A percentile compares a stretch with the other conserved stretches of the same genome.
Evolutionary conservation across 2,329 filamentous ascomycete species (phyloP).

Genomic region (Zymoseptoria passerinii): DNA sequence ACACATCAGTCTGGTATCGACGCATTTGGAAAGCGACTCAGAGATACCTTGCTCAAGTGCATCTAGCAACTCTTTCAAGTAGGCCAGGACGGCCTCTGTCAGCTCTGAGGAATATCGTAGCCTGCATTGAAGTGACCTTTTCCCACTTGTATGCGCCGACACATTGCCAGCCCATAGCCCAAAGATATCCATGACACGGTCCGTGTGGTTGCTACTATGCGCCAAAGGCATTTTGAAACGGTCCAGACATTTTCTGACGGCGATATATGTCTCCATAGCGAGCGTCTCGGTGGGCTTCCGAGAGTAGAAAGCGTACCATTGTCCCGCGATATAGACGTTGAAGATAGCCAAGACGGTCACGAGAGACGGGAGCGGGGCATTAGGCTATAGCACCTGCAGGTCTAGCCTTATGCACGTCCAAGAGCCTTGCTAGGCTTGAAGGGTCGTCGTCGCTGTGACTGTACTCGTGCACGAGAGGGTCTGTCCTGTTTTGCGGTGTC

Average conservation of each 20-base stretch:
- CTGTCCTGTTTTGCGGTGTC: no score
- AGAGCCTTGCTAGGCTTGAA: no score
- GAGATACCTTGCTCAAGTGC: not conserved
- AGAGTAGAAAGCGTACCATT: no score
- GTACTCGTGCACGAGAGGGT: no score
- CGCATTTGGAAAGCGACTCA: no score
- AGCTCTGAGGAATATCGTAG: constrained; percentile 28
- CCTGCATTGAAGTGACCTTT: constrained; percentile 28
- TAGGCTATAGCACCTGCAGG: not conserved
- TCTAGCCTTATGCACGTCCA: not conserved
- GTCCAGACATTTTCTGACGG: not conserved
- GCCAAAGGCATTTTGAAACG: not conserved
- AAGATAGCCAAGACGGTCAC: no score
- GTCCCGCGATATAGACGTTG: no score
- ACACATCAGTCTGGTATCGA: not conserved
- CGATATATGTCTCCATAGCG: not conserved
- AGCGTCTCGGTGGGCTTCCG: no score
- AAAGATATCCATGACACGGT: constrained; percentile 19
- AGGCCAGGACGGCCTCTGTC: not conserved
- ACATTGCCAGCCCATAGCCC: constrained; percentile 31
- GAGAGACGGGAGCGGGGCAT: not conserved
- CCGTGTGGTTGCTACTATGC: not conserved
- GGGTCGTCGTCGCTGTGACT: no score
- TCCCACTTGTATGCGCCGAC: constrained; percentile 27
- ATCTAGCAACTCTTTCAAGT: not conserved